Conservation (phyloP, 148 eudicot genomes). For the Oxyria digyna region DNA sequence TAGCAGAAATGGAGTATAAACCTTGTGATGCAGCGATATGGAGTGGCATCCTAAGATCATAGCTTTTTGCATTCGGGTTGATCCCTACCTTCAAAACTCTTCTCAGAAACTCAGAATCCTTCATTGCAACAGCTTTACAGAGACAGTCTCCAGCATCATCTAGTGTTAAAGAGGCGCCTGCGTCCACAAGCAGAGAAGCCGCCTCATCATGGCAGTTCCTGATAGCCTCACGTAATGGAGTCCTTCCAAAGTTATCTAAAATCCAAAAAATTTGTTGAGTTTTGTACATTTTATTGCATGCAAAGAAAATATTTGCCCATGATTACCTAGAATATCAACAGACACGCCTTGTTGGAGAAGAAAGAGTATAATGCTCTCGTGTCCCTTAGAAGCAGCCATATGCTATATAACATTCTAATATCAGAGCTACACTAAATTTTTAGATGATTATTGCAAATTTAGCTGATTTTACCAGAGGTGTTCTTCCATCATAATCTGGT, state of each 20-base stretch:
- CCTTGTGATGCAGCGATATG: slow-evolving; percentile 80
- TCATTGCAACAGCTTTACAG: slow-evolving; percentile 45
- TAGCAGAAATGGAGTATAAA: slow-evolving; percentile 45
- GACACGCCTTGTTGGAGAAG: slow-evolving; percentile 62
- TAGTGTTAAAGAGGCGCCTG: slow-evolving; percentile 45
- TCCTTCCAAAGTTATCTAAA: slow-evolving; percentile 66
- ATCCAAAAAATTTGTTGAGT: neutral
- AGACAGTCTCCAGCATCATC: slow-evolving; percentile 56
- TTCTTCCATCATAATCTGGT: slow-evolving; percentile 79
- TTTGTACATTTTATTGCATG: neutral
- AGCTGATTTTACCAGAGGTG: slow-evolving; percentile 54
- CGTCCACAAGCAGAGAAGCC: slow-evolving; percentile 39
- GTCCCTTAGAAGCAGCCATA: slow-evolving; percentile 79
- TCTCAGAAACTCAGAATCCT: slow-evolving; percentile 44
- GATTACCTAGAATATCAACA: slow-evolving; percentile 45
- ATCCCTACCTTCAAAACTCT: slow-evolving; percentile 50
- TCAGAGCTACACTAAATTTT: neutral
- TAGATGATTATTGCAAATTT: neutral
- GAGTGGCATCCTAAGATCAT: slow-evolving; percentile 72
- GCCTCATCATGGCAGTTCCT: slow-evolving; percentile 59
- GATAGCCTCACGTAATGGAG: slow-evolving; percentile 72
- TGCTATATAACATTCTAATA: slow-evolving; percentile 33
- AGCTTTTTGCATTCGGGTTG: slow-evolving; percentile 59
- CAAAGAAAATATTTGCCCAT: neutral
- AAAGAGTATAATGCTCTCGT: slow-evolving; percentile 42